phyloP scores from a whole-genome alignment of 768 basidiomycete species.

The Collybia sordida region DNA sequence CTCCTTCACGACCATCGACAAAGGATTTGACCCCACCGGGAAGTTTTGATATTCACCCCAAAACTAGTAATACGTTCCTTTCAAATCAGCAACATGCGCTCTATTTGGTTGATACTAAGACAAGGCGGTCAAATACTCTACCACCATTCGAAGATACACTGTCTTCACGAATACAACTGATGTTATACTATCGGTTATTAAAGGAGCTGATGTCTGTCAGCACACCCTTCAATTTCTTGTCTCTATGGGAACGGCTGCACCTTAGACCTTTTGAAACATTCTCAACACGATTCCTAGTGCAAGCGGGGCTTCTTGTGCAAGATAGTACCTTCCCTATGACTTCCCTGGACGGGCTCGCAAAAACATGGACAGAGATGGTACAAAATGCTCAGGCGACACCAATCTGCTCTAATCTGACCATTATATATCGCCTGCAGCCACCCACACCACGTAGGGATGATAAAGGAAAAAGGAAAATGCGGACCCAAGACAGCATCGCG shows the following conservation, averaged over 20 bases:
- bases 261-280: slow-evolving; percentile 44
- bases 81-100: slow-evolving; percentile 25
- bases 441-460: slow-evolving; percentile 10
- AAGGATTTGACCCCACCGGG: neutral
- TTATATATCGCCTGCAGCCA: slow-evolving; percentile 52
- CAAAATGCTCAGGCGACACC: slow-evolving; percentile 23
- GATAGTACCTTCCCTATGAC: slow-evolving; percentile 15
- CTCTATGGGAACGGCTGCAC: slow-evolving; percentile 49
- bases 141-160: slow-evolving; percentile 60
- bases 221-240: slow-evolving; percentile 49
- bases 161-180: slow-evolving; percentile 67
- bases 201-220: slow-evolving; percentile 42
- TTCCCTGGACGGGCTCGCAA: slow-evolving; percentile 39
- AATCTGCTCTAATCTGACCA: slow-evolving; percentile 41
- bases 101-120: slow-evolving; percentile 69
- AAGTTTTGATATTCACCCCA: too few relatives aligned
- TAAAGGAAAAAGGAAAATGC: slow-evolving; percentile 16
- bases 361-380: slow-evolving; percentile 28
- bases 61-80: too few relatives aligned
- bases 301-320: slow-evolving; percentile 31
- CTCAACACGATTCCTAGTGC: slow-evolving; percentile 48
- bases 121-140: slow-evolving; percentile 46
- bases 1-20: slow-evolving; percentile 10
- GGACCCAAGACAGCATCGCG: neutral
- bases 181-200: slow-evolving; percentile 75